Conservation (phyloP, 2,329 filamentous ascomycete species). For the Fusarium sp. region DNA sequence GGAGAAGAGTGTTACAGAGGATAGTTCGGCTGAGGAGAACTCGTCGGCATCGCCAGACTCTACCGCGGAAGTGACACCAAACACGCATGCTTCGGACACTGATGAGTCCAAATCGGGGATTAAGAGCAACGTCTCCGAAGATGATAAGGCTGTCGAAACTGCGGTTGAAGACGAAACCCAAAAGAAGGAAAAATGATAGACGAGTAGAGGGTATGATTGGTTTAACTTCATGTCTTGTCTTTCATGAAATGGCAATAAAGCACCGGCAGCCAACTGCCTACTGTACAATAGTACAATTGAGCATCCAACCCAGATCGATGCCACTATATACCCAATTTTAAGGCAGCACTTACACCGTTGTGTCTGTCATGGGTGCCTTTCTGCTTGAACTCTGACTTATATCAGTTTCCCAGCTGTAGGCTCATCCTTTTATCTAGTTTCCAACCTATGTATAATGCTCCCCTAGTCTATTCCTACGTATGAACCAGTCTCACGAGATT, state of each 20-base stretch:
- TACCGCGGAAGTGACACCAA: conserved; percentile 6
- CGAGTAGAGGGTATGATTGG: conserved; percentile 1
- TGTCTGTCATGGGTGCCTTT: background rate
- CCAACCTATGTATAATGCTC: background rate
- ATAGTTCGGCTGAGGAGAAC: conserved; percentile 7
- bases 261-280: background rate
- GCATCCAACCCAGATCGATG: background rate
- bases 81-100: background rate
- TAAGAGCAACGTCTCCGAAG: conserved; percentile 21
- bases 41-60: conserved; percentile 9
- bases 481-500: background rate
- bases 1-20: conserved; percentile 39
- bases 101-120: conserved; percentile 15
- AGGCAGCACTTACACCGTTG: background rate
- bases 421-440: conserved; percentile 1
- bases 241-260: conserved; percentile 7
- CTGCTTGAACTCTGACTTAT: conserved; percentile 1
- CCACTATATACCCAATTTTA: background rate
- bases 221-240: conserved; percentile 18
- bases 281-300: conserved; percentile 30
- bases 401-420: background rate
- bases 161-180: conserved; percentile 14
- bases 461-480: background rate
- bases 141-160: conserved; percentile 7
- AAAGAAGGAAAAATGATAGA: conserved; percentile 34